These are phyloP conservation scores for Starmerella floris DNA, from an alignment of 805 yeast genomes.

Conservation along the genomic window DNA sequence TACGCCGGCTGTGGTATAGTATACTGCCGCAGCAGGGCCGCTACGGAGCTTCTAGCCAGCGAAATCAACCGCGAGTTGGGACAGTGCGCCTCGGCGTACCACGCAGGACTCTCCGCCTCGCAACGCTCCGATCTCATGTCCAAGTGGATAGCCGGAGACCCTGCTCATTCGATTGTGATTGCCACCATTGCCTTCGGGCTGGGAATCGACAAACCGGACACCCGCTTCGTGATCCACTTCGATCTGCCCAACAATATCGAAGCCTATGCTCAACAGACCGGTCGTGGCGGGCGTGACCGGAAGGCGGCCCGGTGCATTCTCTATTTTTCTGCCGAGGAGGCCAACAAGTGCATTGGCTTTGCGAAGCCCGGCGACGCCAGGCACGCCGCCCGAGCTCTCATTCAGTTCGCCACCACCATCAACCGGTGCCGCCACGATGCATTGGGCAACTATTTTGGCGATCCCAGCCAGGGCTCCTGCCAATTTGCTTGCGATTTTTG, in stretches of 20 bases:
- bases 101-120: conserved; percentile 72
- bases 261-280: conserved; percentile 95
- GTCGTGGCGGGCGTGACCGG: conserved; percentile 97
- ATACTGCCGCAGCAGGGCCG: conserved; percentile 79
- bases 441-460: conserved; percentile 80
- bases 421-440: conserved; percentile 78
- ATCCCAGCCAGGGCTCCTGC: conserved; percentile 42
- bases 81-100: conserved; percentile 59
- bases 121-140: conserved; percentile 49
- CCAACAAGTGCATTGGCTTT: conserved; percentile 57
- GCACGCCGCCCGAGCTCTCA: conserved; percentile 12
- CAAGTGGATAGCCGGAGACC: conserved; percentile 60
- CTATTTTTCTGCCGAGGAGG: conserved; percentile 36
- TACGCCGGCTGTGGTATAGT: conserved; percentile 52
- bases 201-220: conserved; percentile 97
- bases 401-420: conserved; percentile 22
- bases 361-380: conserved; percentile 30
- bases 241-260: conserved; percentile 82
- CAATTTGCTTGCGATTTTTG: conserved; percentile 77
- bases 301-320: conserved; percentile 66
- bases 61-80: conserved; percentile 46
- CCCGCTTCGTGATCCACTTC: conserved; percentile 77
- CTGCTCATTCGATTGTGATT: conserved; percentile 55
- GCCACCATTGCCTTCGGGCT: conserved; percentile 98
- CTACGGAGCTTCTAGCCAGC: conserved; percentile 66